Evolutionary conservation across 2,329 filamentous ascomycete species (phyloP).

Genomic region (Berkeleyomyces rouxiae): DNA sequence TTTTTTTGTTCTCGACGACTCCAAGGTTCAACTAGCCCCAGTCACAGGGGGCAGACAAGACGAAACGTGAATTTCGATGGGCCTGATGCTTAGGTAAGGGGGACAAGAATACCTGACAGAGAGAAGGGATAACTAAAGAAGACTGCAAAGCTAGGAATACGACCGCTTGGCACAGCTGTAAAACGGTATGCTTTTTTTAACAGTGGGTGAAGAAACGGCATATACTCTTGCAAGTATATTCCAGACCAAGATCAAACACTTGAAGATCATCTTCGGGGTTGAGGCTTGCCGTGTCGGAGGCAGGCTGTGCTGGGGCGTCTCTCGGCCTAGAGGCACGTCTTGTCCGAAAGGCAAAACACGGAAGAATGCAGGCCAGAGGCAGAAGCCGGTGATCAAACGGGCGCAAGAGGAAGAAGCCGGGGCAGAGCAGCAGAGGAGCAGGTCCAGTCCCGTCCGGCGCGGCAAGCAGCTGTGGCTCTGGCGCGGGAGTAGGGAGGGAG

Average conservation of each 20-base stretch:
- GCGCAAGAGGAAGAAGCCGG: neutral
- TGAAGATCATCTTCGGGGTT: neutral
- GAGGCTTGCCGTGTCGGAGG: neutral
- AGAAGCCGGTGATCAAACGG: constrained; percentile 5
- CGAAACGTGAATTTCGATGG: neutral
- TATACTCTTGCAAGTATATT: neutral
- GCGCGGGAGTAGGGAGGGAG: neutral
- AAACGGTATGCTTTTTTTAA: neutral
- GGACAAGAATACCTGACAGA: neutral
- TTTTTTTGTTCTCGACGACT: neutral
- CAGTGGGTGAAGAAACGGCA: neutral
- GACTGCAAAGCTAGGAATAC: neutral
- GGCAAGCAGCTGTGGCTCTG: neutral
- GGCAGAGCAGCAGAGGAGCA: neutral
- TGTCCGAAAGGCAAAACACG: neutral
- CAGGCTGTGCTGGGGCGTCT: neutral
- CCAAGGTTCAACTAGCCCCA: neutral
- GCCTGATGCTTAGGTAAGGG: neutral
- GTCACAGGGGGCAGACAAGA: neutral
- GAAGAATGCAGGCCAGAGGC: neutral
- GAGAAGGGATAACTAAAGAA: neutral
- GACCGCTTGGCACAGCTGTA: neutral
- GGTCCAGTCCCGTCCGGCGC: neutral
- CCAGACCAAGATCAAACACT: neutral
- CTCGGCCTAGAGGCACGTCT: neutral